Percentiles rank a stretch among this genome's conserved stretches.
Conservation (phyloP, 2,329 filamentous ascomycete genomes). For the Xylaria polymorpha region DNA sequence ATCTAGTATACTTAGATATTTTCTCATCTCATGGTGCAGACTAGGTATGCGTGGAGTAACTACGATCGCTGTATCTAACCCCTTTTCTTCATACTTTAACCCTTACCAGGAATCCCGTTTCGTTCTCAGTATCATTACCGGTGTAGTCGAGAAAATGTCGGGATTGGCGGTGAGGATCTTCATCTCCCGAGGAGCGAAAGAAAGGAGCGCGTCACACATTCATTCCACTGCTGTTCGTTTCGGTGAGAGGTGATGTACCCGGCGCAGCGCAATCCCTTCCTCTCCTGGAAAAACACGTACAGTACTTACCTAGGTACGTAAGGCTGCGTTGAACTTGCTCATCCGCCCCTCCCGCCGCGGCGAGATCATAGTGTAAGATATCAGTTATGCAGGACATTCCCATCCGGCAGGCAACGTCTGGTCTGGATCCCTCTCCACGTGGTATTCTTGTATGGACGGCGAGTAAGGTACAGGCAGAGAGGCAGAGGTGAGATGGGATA, state of each 20-base stretch:
- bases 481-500: neutral
- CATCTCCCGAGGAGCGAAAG: neutral
- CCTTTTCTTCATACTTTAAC: neutral
- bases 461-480: neutral
- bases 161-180: neutral
- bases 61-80: neutral
- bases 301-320: neutral
- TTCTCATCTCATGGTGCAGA: too few relatives aligned
- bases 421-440: slow-evolving; percentile 8
- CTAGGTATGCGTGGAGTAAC: neutral
- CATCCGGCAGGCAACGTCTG: neutral
- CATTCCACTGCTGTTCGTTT: neutral
- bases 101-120: neutral
- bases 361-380: neutral
- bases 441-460: neutral
- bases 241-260: neutral
- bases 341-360: neutral
- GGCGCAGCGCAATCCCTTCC: neutral
- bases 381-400: neutral
- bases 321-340: neutral
- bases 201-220: neutral
- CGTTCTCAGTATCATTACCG: neutral
- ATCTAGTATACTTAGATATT: neutral
- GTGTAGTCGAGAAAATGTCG: neutral
- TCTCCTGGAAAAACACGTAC: neutral